Evolutionary conservation across 2,329 filamentous ascomycete genomes (phyloP).

Genomic region (Aspergillus aculeatinus): DNA sequence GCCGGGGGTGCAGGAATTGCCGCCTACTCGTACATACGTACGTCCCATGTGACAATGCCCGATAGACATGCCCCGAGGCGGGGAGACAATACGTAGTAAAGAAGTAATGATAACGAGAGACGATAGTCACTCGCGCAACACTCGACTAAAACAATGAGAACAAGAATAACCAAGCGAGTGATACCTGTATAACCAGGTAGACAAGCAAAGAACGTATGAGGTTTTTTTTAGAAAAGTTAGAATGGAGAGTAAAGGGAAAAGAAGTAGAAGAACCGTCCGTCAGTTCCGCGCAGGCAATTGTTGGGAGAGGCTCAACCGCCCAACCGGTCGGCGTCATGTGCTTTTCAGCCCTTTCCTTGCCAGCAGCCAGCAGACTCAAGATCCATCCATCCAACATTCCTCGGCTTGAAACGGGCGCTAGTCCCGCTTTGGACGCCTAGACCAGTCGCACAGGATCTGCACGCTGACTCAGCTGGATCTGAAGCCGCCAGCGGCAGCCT

Average conservation of each 20-base stretch:
- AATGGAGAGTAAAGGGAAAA: not conserved
- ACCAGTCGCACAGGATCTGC: not conserved
- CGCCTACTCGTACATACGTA: conserved; percentile 30
- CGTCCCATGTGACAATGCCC: conserved; percentile 37
- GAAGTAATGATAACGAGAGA: conserved; percentile 8
- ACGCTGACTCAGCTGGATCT: not conserved
- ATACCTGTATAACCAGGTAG: not conserved
- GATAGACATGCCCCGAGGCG: conserved; percentile 21
- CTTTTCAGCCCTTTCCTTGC: not conserved
- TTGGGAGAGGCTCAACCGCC: conserved; percentile 23
- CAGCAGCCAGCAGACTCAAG: not conserved
- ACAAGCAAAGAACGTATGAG: conserved; percentile 1
- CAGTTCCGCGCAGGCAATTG: conserved; percentile 5
- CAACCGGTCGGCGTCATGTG: conserved; percentile 15
- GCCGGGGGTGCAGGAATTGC: conserved; percentile 26
- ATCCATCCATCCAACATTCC: conserved; percentile 1
- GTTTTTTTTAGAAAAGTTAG: not conserved
- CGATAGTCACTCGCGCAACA: not conserved
- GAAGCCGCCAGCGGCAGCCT: not conserved
- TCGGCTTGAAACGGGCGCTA: conserved; percentile 11
- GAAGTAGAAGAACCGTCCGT: conserved; percentile 1
- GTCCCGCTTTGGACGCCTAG: not conserved
- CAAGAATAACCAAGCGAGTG: conserved; percentile 7
- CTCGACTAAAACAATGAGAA: conserved; percentile 3
- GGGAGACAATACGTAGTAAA: conserved; percentile 12